Conservation (phyloP, 352 stramenopile species). For the Globisporangium mamillatum region DNA sequence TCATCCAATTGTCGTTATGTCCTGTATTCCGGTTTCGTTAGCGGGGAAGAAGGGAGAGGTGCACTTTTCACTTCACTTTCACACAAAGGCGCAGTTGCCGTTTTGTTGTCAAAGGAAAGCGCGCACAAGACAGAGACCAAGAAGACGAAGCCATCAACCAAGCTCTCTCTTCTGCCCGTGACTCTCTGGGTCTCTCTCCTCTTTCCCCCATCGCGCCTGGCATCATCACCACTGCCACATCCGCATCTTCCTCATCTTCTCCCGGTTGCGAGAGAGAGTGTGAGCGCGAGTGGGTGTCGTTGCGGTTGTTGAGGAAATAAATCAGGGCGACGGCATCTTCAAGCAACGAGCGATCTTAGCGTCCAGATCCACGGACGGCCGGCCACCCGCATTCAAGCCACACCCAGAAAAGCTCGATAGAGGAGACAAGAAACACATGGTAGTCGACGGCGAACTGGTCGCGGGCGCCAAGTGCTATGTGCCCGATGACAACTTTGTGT, state of each 20-base stretch:
- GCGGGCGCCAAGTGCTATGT: constrained; percentile 80
- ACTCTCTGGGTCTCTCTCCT: neutral
- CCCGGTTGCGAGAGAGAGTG: neutral
- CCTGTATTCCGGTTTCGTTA: neutral
- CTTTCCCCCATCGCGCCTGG: neutral
- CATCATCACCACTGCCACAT: neutral
- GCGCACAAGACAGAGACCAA: neutral
- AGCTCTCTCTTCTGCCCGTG: neutral
- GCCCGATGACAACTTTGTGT: constrained; percentile 72
- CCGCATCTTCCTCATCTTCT: neutral
- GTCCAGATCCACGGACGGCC: neutral
- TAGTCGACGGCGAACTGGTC: constrained; percentile 20
- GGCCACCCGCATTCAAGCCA: neutral
- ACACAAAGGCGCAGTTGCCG: neutral
- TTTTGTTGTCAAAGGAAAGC: constrained; percentile 2
- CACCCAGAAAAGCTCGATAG: neutral
- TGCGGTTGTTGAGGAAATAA: neutral
- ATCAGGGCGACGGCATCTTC: constrained; percentile 5
- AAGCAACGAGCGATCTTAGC: constrained; percentile 4
- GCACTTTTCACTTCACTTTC: neutral
- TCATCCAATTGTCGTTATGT: neutral
- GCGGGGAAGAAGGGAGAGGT: neutral
- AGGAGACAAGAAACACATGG: neutral
- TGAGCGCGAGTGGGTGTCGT: neutral
- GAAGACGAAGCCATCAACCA: constrained; percentile 1